Evolutionary conservation across 1,139 yeast species (phyloP), one percentile per base, ranked within the genome.

Genomic region (Geotrichum reessii): DNA sequence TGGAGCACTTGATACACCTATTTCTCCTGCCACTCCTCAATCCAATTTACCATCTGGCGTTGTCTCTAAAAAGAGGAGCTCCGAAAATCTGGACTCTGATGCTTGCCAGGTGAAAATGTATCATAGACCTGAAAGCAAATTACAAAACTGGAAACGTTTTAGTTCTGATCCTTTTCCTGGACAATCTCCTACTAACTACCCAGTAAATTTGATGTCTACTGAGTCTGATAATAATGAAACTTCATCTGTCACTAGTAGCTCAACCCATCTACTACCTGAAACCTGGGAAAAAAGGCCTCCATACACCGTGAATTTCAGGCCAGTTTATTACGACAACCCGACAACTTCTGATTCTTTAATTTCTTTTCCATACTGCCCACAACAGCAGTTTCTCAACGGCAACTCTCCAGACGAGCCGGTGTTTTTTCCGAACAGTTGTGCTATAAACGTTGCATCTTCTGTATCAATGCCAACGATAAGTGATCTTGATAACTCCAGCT

Each of bases 401-500:
- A 44, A 25, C 2, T 8, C 54, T 9, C 53, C 53, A 8, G 31
- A 50, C 12, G 31, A 37, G 49, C 44, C 49, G 9, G 7, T 27
- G 3, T 22, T 37, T 44, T 0, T 22, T 19, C 8, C 24, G 19
- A 19, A 24, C 31, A 19, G 47, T 37, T n/a, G 12, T 17, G 19
- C 28, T 25, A 25, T 19, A 11, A 48, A 25, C 37, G 31, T 48
- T 48, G 11, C 37, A 48, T 37, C 53, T 28, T 50, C 53, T 21
- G 22, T 19, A 21, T 42, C 54, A 11, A 27, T 37, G 25, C 25
- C 54, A 6, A 19, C 31, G 33, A 27, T 42, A 44, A 52, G 49
- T 27, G 54, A 52, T 27, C 25, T 42, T 52, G 54, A 52, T 11
- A 40, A 24, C 21, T 42, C 54, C 12, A 25, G 22, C 40, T 42